A percentile compares a stretch with the other conserved stretches of the same genome.
Evolutionary conservation across 2,329 filamentous ascomycete genomes (phyloP).

Genomic region (Coniochaeta sp.): DNA sequence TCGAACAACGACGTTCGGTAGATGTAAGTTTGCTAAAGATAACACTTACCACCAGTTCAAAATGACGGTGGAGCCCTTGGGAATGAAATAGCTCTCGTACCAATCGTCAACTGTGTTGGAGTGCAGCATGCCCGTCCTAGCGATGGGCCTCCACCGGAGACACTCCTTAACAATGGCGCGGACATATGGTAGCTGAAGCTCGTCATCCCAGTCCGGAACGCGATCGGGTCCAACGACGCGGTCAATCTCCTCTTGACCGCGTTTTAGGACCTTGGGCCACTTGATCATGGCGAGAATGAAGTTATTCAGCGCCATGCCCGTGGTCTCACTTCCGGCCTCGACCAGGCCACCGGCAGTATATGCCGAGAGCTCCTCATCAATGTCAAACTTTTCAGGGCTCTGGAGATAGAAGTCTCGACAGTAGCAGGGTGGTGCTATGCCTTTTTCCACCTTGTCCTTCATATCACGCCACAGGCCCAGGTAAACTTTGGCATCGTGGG

Average conservation of each 20-base stretch:
- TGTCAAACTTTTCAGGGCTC: neutral
- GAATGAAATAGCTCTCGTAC: constrained; percentile 30
- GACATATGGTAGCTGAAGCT: constrained; percentile 30
- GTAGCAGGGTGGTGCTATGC: neutral
- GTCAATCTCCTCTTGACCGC: constrained; percentile 32
- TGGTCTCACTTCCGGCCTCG: neutral
- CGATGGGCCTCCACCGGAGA: constrained; percentile 28
- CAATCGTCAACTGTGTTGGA: constrained; percentile 23
- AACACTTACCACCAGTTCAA: constrained; percentile 23
- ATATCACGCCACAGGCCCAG: neutral
- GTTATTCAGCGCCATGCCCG: neutral
- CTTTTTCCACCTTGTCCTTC: neutral
- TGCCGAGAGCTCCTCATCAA: neutral
- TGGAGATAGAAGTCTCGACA: neutral
- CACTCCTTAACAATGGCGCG: constrained; percentile 33
- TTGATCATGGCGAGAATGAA: constrained; percentile 30
- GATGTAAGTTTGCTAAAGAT: neutral
- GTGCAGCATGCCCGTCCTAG: constrained; percentile 14
- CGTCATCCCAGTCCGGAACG: constrained; percentile 27
- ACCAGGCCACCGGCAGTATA: neutral
- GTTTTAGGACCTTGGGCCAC: constrained; percentile 24
- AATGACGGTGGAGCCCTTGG: constrained; percentile 29
- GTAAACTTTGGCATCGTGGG: constrained; percentile 4
- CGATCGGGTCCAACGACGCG: constrained; percentile 25
- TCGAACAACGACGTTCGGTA: neutral